phyloP scores from a whole-genome alignment of 2,329 filamentous ascomycete species.

The Dothideomycetes sp. region DNA sequence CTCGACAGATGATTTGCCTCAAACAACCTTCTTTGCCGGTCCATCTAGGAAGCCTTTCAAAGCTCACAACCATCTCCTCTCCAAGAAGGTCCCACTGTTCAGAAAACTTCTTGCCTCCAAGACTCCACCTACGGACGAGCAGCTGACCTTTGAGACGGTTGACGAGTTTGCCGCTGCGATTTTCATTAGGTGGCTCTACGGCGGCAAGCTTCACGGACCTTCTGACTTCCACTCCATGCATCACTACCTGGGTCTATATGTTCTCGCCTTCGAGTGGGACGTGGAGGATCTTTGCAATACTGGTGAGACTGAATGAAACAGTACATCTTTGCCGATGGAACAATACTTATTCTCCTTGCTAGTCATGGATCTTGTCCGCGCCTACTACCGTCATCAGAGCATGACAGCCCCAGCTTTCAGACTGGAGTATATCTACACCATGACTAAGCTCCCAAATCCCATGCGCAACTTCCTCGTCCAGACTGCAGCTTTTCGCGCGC shows the following conservation, averaged over 20 bases:
- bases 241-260: constrained; percentile 24
- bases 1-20: constrained; percentile 4
- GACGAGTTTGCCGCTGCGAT: constrained; percentile 21
- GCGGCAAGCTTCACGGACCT: constrained; percentile 17
- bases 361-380: constrained; percentile 22
- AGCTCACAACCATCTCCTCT: constrained; percentile 16
- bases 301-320: constrained; percentile 10
- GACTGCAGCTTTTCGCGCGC: constrained; percentile 20
- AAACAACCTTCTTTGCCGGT: constrained; percentile 16
- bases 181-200: constrained; percentile 21
- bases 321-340: neutral
- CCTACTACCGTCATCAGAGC: constrained; percentile 19
- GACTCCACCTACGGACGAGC: constrained; percentile 9
- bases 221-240: constrained; percentile 22
- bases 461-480: constrained; percentile 22
- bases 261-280: constrained; percentile 17
- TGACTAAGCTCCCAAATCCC: constrained; percentile 14
- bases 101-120: constrained; percentile 13
- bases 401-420: constrained; percentile 25
- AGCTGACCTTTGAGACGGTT: constrained; percentile 17
- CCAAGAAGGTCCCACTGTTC: constrained; percentile 18
- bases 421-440: constrained; percentile 24
- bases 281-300: constrained; percentile 20
- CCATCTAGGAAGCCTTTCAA: constrained; percentile 16
- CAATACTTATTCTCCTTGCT: constrained; percentile 2